Evolutionary conservation across 176 grass and related monocot genomes (phyloP).

Genomic region (Zea luxurians): DNA sequence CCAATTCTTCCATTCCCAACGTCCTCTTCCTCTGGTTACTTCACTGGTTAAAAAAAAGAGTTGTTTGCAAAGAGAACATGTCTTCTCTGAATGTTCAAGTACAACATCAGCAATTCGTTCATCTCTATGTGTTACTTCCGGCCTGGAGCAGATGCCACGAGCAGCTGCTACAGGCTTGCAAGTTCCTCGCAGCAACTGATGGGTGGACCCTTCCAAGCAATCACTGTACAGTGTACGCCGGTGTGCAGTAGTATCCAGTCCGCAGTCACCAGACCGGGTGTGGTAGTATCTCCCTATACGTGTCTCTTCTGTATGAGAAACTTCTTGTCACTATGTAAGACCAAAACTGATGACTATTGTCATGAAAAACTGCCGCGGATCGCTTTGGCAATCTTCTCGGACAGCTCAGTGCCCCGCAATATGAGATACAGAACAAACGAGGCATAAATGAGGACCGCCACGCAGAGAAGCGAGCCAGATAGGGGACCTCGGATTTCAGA

Average conservation of each 20-base stretch:
- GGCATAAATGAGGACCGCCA: constrained; percentile 51
- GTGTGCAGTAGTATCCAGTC: constrained; percentile 4
- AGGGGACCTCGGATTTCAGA: constrained; percentile 69
- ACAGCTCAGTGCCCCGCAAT: constrained; percentile 51
- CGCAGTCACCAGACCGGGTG: background rate
- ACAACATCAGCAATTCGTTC: constrained; percentile 30
- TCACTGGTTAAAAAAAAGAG: background rate
- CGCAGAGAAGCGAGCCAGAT: constrained; percentile 51
- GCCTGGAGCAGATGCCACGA: background rate
- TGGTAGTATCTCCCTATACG: constrained; percentile 23
- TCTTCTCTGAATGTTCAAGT: constrained; percentile 13
- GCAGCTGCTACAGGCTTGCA: background rate
- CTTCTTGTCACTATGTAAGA: constrained; percentile 15
- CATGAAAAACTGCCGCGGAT: constrained; percentile 50
- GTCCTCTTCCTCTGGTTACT: constrained; percentile 6
- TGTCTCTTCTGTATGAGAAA: background rate
- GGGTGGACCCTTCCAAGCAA: background rate
- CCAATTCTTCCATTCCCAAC: background rate
- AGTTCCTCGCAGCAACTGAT: constrained; percentile 5
- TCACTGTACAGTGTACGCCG: constrained; percentile 38
- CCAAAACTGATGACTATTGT: constrained; percentile 30
- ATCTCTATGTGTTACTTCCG: constrained; percentile 8
- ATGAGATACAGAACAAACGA: constrained; percentile 82
- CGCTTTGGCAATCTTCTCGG: constrained; percentile 40
- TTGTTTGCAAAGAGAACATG: background rate